Evolutionary conservation across 139 green algal species (phyloP).

Genomic region (Gonium pectorale): DNA sequence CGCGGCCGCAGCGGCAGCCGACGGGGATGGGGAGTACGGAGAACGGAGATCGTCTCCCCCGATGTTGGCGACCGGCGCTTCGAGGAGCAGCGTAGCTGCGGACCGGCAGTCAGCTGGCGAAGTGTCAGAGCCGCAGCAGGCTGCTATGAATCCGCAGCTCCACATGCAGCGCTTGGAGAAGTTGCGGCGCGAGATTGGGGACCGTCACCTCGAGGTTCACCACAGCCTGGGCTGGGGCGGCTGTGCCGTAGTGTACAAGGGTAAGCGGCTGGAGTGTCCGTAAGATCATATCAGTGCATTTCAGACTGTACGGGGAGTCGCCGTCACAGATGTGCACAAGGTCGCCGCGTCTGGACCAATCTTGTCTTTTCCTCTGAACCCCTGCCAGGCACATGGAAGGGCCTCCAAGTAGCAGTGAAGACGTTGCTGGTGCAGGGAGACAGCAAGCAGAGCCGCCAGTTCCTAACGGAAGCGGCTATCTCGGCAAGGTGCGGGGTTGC

Average conservation of each 20-base stretch:
- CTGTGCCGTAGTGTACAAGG: slow-evolving; percentile 42
- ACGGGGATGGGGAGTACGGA: no score
- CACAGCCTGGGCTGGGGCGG: slow-evolving; percentile 45
- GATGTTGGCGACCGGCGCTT: no score
- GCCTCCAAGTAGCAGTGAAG: slow-evolving; percentile 38
- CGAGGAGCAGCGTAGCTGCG: no score
- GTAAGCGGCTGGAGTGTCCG: no score
- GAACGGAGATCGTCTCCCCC: no score
- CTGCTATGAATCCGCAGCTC: neutral
- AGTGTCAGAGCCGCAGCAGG: neutral
- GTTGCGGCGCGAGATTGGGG: slow-evolving; percentile 30
- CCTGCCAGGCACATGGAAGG: slow-evolving; percentile 33
- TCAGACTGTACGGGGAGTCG: no score
- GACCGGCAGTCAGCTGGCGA: neutral
- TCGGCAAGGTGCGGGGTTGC: slow-evolving; percentile 26
- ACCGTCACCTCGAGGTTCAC: slow-evolving; percentile 44
- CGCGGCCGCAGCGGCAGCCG: no score
- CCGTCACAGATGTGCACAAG: no score
- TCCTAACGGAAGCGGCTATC: slow-evolving; percentile 39
- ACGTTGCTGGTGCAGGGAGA: slow-evolving; percentile 38
- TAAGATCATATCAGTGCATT: no score
- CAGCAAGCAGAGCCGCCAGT: slow-evolving; percentile 8
- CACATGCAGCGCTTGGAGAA: slow-evolving; percentile 32
- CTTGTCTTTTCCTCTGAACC: no score
- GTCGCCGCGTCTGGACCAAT: no score